A percentile compares a stretch with the other conserved stretches of the same genome.
phyloP scores from a whole-genome alignment of 2,329 filamentous ascomycete genomes.

The Emericellopsis cladophorae region DNA sequence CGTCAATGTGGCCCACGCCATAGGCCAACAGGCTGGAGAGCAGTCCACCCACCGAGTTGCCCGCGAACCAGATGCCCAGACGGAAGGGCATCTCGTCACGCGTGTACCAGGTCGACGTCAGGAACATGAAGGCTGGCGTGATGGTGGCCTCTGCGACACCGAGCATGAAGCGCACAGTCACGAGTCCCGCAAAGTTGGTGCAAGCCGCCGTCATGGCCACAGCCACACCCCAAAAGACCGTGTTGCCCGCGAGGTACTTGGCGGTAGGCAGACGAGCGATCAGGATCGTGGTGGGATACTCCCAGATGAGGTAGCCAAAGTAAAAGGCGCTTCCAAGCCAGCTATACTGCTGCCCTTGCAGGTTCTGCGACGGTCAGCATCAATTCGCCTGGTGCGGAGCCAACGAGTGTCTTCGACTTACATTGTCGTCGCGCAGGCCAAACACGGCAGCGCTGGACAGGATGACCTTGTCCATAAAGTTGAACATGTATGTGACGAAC shows the following conservation, averaged over 20 bases:
- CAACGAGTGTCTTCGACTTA: conserved; percentile 5
- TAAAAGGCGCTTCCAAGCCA: conserved; percentile 42
- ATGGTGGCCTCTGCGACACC: conserved; percentile 42
- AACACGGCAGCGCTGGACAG: conserved; percentile 44
- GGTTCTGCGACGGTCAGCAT: conserved; percentile 2
- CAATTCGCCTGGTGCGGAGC: background rate
- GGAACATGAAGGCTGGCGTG: conserved; percentile 40
- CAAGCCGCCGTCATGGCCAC: conserved; percentile 32
- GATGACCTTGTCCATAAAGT: conserved; percentile 50
- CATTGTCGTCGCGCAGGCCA: conserved; percentile 35
- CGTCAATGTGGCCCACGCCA: conserved; percentile 39
- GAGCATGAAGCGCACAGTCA: conserved; percentile 38
- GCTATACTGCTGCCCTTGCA: conserved; percentile 38
- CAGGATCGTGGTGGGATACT: conserved; percentile 35
- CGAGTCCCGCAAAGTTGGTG: conserved; percentile 32
- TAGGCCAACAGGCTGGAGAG: conserved; percentile 38
- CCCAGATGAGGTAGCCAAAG: conserved; percentile 33
- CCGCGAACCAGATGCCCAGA: conserved; percentile 43
- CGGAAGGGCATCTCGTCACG: conserved; percentile 41
- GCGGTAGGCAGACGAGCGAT: conserved; percentile 32
- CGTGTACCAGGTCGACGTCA: conserved; percentile 43
- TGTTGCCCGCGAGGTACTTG: conserved; percentile 32
- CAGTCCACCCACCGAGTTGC: conserved; percentile 34
- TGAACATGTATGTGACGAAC: conserved; percentile 44
- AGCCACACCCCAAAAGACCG: conserved; percentile 35